phyloP scores from a whole-genome alignment of 768 basidiomycete species.

The Boletus pseudo-olivaceus region DNA sequence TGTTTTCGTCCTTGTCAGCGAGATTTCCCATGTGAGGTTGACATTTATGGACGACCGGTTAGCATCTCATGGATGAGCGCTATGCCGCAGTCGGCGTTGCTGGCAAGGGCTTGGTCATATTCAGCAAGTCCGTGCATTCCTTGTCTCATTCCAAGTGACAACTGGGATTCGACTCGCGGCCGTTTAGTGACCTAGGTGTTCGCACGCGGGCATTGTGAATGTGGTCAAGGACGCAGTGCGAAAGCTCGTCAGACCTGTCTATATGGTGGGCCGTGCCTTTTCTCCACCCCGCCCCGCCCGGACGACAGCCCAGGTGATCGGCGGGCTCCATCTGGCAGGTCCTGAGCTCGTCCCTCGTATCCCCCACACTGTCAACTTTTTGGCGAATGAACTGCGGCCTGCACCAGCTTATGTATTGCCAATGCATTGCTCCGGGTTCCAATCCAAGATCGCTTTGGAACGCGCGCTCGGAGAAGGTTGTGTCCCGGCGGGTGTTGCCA shows the following conservation, averaged over 20 bases:
- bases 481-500: slow-evolving; percentile 75
- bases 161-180: neutral
- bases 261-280: slow-evolving; percentile 52
- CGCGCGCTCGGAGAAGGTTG: slow-evolving; percentile 67
- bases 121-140: slow-evolving; percentile 64
- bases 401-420: slow-evolving; percentile 70
- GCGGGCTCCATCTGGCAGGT: slow-evolving; percentile 80
- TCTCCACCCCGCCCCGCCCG: neutral
- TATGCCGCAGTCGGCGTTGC: slow-evolving; percentile 73
- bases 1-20: neutral
- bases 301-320: slow-evolving; percentile 53
- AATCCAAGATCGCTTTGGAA: slow-evolving; percentile 69
- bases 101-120: slow-evolving; percentile 80
- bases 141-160: neutral
- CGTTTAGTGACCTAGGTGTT: slow-evolving; percentile 39
- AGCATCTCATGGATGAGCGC: slow-evolving; percentile 83
- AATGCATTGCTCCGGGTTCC: slow-evolving; percentile 84
- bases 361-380: slow-evolving; percentile 65
- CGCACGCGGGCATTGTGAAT: slow-evolving; percentile 84
- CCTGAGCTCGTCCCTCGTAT: slow-evolving; percentile 63
- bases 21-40: neutral
- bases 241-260: slow-evolving; percentile 62
- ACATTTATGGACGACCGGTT: neutral
- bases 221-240: slow-evolving; percentile 68
- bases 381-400: slow-evolving; percentile 57